phyloP scores from a whole-genome alignment of 805 yeast genomes.

The Starmerella floricola region DNA sequence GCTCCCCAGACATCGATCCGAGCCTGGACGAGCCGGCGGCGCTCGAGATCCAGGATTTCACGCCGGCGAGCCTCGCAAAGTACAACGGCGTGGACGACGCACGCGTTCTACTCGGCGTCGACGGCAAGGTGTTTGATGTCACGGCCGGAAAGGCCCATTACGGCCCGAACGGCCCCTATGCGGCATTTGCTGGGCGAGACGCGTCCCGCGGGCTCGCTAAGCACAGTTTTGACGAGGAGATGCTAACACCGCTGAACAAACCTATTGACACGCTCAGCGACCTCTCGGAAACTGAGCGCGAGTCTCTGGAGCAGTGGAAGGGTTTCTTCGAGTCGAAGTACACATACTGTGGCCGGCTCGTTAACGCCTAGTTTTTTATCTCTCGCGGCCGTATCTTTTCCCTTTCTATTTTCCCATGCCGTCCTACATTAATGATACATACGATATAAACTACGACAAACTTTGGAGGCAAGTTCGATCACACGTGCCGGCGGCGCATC shows the following conservation, averaged over 20 bases:
- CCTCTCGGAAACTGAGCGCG: conserved; percentile 46
- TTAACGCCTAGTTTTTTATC: conserved; percentile 21
- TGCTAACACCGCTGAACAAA: conserved; percentile 54
- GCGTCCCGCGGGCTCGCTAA: conserved; percentile 86
- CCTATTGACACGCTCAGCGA: conserved; percentile 66
- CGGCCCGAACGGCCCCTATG: conserved; percentile 93
- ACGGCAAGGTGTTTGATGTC: conserved; percentile 77
- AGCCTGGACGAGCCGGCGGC: conserved; percentile 23
- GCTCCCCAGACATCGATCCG: neutral
- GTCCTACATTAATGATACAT: neutral
- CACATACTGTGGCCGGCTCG: conserved; percentile 62
- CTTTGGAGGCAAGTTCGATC: too few species aligned
- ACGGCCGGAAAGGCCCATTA: conserved; percentile 68
- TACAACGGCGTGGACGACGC: conserved; percentile 74
- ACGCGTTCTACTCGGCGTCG: conserved; percentile 74
- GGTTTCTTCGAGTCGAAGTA: conserved; percentile 72
- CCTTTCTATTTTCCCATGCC: neutral
- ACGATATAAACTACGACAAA: neutral
- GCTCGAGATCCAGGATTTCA: conserved; percentile 38
- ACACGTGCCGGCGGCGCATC: too few species aligned
- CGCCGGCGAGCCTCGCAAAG: conserved; percentile 59
- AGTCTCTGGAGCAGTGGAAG: conserved; percentile 74
- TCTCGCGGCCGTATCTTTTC: too few species aligned
- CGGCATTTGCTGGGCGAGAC: conserved; percentile 90
- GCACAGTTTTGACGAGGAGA: conserved; percentile 66